Percentiles rank a stretch among this genome's conserved stretches.
phyloP scores from a whole-genome alignment of 2,329 filamentous ascomycete genomes.

The Diaporthe vexans region DNA sequence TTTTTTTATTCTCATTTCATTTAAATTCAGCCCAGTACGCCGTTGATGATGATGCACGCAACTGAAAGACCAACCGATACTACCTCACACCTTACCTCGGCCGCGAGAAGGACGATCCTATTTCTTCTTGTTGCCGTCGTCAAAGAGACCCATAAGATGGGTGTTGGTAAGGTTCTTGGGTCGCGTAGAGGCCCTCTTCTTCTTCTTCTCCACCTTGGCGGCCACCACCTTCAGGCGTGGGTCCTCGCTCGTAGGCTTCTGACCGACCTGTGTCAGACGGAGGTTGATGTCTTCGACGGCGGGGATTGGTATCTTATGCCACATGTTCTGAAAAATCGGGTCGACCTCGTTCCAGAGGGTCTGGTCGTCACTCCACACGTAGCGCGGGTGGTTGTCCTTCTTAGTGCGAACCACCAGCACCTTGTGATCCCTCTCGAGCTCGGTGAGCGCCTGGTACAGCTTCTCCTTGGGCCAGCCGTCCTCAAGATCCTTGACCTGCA shows the following conservation, averaged over 20 bases:
- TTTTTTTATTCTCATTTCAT: conserved; percentile 8
- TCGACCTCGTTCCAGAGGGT: conserved; percentile 83
- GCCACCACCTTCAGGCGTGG: conserved; percentile 71
- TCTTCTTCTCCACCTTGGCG: conserved; percentile 79
- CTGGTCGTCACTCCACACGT: conserved; percentile 91
- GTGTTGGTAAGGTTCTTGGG: conserved; percentile 88
- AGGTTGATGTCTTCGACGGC: conserved; percentile 81
- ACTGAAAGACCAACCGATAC: conserved; percentile 10
- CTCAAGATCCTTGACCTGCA: conserved; percentile 91
- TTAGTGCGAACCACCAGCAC: conserved; percentile 90
- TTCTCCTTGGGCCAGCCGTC: conserved; percentile 91
- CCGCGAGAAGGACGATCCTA: conserved; percentile 48
- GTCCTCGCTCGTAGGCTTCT: conserved; percentile 88
- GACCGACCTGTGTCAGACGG: conserved; percentile 81
- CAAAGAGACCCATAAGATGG: conserved; percentile 86
- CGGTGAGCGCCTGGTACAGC: conserved; percentile 77
- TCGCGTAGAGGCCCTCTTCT: conserved; percentile 75
- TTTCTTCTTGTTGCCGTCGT: conserved; percentile 68
- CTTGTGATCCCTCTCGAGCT: conserved; percentile 82
- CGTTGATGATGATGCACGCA: conserved; percentile 34
- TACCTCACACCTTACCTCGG: conserved; percentile 16
- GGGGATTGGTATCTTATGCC: conserved; percentile 85
- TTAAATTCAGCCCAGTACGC: conserved; percentile 35
- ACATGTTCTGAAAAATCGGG: conserved; percentile 85
- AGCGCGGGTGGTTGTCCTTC: conserved; percentile 89